These are phyloP conservation scores for Gelatoporia subvermispora DNA, from an alignment of 768 basidiomycete genomes.

Conservation along the genomic window DNA sequence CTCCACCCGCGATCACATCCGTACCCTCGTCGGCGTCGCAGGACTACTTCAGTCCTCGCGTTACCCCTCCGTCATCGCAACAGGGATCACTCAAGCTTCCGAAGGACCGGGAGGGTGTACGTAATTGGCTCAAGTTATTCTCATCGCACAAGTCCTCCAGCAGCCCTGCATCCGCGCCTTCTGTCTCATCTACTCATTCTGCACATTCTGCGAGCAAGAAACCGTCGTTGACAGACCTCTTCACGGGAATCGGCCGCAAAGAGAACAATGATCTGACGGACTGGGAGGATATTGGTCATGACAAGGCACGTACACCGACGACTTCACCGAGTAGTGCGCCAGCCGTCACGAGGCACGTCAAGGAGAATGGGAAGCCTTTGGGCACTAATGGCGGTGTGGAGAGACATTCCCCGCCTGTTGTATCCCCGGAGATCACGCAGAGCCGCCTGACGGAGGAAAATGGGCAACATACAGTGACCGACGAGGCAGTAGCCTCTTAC, in stretches of 20 bases:
- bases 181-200: conserved; percentile 29
- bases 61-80: conserved; percentile 25
- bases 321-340: conserved; percentile 35
- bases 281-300: conserved; percentile 59
- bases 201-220: conserved; percentile 46
- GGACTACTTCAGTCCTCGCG: conserved; percentile 45
- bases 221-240: conserved; percentile 62
- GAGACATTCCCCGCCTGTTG: too few relatives aligned
- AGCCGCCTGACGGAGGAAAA: too few relatives aligned
- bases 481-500: too few relatives aligned
- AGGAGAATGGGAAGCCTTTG: conserved; percentile 17
- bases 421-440: too few relatives aligned
- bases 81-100: conserved; percentile 49
- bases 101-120: conserved; percentile 72
- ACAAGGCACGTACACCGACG: conserved; percentile 45
- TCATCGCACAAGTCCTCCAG: conserved; percentile 35
- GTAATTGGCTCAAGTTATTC: conserved; percentile 69
- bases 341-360: conserved; percentile 14
- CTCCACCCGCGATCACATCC: conserved; percentile 34
- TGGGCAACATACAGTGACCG: too few relatives aligned
- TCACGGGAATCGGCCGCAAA: conserved; percentile 42
- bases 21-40: conserved; percentile 44
- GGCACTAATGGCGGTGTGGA: too few relatives aligned
- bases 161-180: conserved; percentile 14
- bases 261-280: conserved; percentile 48